These are phyloP conservation scores for Pseudoturritis turrita DNA, from an alignment of 345 rosid species.

Conservation along the genomic window DNA sequence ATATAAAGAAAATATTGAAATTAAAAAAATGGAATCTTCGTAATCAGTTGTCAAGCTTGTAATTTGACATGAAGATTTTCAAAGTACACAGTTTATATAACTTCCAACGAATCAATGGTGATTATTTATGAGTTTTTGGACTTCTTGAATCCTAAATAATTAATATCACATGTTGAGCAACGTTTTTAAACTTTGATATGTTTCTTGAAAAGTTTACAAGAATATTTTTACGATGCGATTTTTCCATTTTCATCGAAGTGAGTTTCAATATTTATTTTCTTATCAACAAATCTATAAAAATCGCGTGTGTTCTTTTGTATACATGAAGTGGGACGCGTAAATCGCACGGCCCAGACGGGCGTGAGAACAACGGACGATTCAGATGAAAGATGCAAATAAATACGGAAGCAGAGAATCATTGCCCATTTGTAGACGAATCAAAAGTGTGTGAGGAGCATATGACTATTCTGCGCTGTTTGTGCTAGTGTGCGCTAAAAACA, in stretches of 20 bases:
- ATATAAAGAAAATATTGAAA: no score
- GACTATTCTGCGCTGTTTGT: background rate
- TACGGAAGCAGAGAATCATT: conserved; percentile 3
- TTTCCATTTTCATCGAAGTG: background rate
- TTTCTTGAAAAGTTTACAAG: background rate
- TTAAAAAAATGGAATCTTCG: no score
- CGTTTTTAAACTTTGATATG: background rate
- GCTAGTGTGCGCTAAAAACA: conserved; percentile 2
- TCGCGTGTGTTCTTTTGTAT: background rate
- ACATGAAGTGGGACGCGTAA: background rate
- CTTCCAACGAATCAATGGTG: background rate
- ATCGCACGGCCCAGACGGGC: conserved; percentile 13
- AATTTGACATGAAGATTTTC: background rate
- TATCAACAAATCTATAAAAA: background rate
- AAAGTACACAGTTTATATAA: background rate
- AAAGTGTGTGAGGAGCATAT: background rate
- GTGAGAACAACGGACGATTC: background rate
- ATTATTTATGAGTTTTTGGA: background rate
- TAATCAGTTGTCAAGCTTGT: background rate
- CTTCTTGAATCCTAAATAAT: no score
- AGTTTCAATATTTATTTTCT: background rate
- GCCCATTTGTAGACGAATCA: conserved; percentile 9
- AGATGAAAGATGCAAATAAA: background rate
- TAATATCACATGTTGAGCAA: background rate
- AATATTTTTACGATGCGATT: background rate